Percentiles rank a stretch among this genome's conserved stretches.
phyloP scores from a whole-genome alignment of 371 early-diverging fungal species.

The Phascolomyces articulosus region DNA sequence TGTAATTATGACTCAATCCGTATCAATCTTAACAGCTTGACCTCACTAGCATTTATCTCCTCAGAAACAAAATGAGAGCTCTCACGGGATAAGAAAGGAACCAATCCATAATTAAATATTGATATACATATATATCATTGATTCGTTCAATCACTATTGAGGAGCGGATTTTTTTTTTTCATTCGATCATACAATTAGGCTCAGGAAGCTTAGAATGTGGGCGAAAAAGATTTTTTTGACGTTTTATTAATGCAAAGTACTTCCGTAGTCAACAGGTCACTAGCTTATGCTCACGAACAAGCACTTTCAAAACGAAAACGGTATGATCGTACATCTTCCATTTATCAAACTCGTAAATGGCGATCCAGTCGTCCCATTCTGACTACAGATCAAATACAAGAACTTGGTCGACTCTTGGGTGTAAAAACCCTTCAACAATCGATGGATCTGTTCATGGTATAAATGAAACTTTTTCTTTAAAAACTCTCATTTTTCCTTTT shows the following conservation, averaged over 20 bases:
- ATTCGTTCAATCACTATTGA: too few species aligned
- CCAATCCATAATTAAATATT: too few species aligned
- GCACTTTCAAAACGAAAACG: slow-evolving; percentile 4
- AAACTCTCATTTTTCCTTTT: too few species aligned
- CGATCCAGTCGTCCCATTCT: slow-evolving; percentile 11
- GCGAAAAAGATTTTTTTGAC: slow-evolving; percentile 2
- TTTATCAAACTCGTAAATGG: slow-evolving; percentile 10
- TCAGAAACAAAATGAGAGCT: too few species aligned
- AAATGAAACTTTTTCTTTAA: background rate
- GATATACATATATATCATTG: too few species aligned
- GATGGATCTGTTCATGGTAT: background rate
- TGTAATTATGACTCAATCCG: too few species aligned
- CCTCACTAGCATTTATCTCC: too few species aligned
- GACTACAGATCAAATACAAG: slow-evolving; percentile 1
- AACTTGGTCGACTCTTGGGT: background rate
- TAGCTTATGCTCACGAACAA: background rate
- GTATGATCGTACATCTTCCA: background rate
- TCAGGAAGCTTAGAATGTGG: too few species aligned
- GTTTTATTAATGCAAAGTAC: slow-evolving; percentile 6
- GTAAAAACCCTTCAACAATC: background rate
- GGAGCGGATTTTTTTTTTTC: too few species aligned
- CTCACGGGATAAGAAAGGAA: too few species aligned
- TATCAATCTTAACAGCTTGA: too few species aligned
- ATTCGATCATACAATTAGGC: too few species aligned
- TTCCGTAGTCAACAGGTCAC: slow-evolving; percentile 1